Base-by-base conservation (phyloP, 2,329 filamentous ascomycete genomes). In the Phyllosticta citriasiana region DNA sequence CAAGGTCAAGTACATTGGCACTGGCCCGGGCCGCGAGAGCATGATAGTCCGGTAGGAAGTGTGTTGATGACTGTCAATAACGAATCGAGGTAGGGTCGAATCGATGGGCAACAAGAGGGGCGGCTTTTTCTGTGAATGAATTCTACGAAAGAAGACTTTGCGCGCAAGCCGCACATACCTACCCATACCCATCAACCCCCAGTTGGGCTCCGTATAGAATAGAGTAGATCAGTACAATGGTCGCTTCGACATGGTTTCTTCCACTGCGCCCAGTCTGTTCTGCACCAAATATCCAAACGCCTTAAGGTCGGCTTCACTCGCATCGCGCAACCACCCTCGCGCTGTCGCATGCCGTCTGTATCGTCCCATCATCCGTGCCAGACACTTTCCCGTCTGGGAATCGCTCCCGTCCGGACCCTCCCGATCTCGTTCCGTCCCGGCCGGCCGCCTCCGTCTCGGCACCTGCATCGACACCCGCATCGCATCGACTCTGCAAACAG, bases 1-100 rank as follows among this genome's bases (percentile, higher is more conserved):
- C 63, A 80, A 79, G 72, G 76, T 87, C 64, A 82, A 81, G 71
- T 88, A 81, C 72, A 84, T 89, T 67, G 86, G 86, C 54, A 86
- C 86, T 22, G 86, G 86, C 6, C 85, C 84, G 50, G 82, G 80
- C 55, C 78, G 85, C 62, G 84, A 88, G 67, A 81, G 82, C 69
- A 86, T 87, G 82, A 83, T 88, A 67, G 73, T 78, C 59, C 75
- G 81, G 71, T 77, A 73, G 60, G 57, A 60, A 25, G 55, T 53
- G 58, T 60, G 51, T 12, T 10, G 33, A 16, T 40, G 33, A 40
- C 9, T 3, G 33, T 40, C 33, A 16, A 40, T 40, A 4, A 40
- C 33, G 33, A 40, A 40, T 40, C 33, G 9, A 40, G 33, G 33
- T 40, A 40, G 33, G 33, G 10, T 40, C 33, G 33, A 40, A 40